These are phyloP conservation scores for Miscanthus lutarioriparius DNA, from an alignment of 176 grass and related monocot species.

Conservation along the genomic window DNA sequence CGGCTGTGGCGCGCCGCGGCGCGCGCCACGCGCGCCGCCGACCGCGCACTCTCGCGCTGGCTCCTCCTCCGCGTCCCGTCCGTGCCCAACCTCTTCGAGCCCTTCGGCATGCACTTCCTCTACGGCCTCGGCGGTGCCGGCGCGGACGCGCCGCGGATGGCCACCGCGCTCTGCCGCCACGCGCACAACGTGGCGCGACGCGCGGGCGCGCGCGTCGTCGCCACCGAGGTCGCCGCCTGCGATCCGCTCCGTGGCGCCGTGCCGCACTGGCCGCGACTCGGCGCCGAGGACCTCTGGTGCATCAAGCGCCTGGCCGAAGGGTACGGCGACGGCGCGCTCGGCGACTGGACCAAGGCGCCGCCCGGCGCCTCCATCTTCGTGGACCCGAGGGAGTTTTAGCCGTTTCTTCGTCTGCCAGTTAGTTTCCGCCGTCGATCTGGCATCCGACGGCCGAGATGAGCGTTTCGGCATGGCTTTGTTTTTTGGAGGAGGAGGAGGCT, in stretches of 20 bases:
- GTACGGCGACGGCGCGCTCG: conserved; percentile 43
- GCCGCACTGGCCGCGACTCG: conserved; percentile 60
- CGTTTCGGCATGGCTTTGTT: too few species aligned
- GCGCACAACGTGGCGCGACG: conserved; percentile 53
- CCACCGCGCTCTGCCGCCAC: conserved; percentile 46
- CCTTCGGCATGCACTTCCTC: conserved; percentile 67
- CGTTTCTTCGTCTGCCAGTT: neutral
- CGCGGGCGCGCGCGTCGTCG: conserved; percentile 42
- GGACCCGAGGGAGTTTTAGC: conserved; percentile 84
- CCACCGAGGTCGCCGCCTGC: conserved; percentile 47
- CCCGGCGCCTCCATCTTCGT: conserved; percentile 70
- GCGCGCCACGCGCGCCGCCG: conserved; percentile 40
- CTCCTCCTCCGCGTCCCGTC: conserved; percentile 53
- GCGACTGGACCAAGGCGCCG: conserved; percentile 72
- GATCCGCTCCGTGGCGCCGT: conserved; percentile 48
- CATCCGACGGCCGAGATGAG: neutral
- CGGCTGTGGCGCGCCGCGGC: conserved; percentile 32
- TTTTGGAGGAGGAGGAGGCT: neutral
- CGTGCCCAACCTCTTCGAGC: conserved; percentile 63
- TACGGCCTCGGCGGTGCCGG: conserved; percentile 58
- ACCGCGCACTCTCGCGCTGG: conserved; percentile 49
- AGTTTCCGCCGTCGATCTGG: neutral
- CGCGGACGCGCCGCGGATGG: conserved; percentile 11
- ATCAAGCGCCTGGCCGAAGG: conserved; percentile 68
- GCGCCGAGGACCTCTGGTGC: conserved; percentile 86